Evolutionary conservation across 2,329 filamentous ascomycete species (phyloP), one percentile per base, ranked within the genome.

Genomic region (Claviceps paspali): DNA sequence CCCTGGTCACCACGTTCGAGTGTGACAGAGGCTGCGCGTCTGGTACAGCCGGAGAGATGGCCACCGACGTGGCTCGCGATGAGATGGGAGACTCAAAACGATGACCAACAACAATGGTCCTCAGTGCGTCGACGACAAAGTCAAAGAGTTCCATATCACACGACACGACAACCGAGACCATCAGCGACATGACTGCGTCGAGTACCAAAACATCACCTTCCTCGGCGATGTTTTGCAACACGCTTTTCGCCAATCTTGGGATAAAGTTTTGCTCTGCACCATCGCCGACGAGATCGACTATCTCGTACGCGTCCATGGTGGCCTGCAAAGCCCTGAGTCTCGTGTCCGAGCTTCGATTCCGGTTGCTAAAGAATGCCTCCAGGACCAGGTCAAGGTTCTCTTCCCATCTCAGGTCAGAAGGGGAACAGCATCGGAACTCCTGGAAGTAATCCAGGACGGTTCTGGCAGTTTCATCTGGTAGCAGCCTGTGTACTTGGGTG

Each of bases 1-100:
- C 81, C 39, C 68, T 73, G 0, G 78, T 70, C 32, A 83, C 77
- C 29, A 87, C 73, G 45, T 85, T 83, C 3, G 76, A 76, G 1
- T 73, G 68, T 18, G 76, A 79, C 46, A 68, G 47, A 7, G 56
- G 53, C 6, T 55, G 51, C 0, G 12, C 0, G 12, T 22, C 22
- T 17, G 21, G 9, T 46, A 11, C 4, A 50, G 29, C n/a, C 15
- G 51, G 47, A 14, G 45, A 40, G 24, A 48, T 46, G 2, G 45
- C 47, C 29, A 42, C 48, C 34, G 39, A 53, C 31, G 43, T 47
- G 12, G 46, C 42, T 3, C 56, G 48, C 2, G 52, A 50, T n/a
- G 51, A 40, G 34, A 56, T 49, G 1, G 69, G 60, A 6, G 65
- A 64, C 18, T 57, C 61, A 2, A 63, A 48, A 24, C 60, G 62